These are phyloP conservation scores for Neoarthrinium moseri DNA, from an alignment of 2,329 filamentous ascomycete species.

Conservation along the genomic window DNA sequence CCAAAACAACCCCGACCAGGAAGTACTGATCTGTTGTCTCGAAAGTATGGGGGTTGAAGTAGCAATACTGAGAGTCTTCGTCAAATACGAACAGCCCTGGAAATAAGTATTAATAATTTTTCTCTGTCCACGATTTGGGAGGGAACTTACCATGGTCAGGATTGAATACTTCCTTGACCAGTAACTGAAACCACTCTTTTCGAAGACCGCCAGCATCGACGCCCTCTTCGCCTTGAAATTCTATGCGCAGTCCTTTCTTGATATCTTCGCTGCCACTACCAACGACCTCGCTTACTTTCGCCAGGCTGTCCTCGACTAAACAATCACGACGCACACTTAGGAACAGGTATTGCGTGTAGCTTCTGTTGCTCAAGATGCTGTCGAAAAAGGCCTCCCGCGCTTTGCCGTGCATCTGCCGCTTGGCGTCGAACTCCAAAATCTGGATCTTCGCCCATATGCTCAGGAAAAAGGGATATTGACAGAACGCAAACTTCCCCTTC, in stretches of 20 bases:
- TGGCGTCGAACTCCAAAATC: conserved; percentile 84
- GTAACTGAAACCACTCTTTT: conserved; percentile 92
- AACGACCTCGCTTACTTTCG: conserved; percentile 80
- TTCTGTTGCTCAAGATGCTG: conserved; percentile 74
- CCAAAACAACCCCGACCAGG: conserved; percentile 82
- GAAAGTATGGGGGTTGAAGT: conserved; percentile 88
- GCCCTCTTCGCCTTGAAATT: conserved; percentile 85
- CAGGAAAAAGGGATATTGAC: conserved; percentile 87
- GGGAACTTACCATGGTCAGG: conserved; percentile 72
- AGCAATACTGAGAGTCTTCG: conserved; percentile 85
- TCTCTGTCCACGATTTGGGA: neutral
- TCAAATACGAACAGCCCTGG: conserved; percentile 89
- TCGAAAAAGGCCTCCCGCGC: conserved; percentile 89
- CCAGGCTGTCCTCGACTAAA: conserved; percentile 83
- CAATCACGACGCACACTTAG: conserved; percentile 80
- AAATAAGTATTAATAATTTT: neutral
- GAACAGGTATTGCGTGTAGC: conserved; percentile 74
- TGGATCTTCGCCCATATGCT: conserved; percentile 92
- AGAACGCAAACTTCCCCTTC: conserved; percentile 77
- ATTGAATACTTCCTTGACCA: conserved; percentile 88
- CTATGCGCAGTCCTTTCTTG: conserved; percentile 84
- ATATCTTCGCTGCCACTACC: conserved; percentile 79
- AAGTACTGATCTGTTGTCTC: conserved; percentile 93
- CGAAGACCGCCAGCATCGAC: conserved; percentile 85
- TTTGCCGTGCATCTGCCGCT: conserved; percentile 84